A percentile compares a stretch with the other conserved stretches of the same genome.
Conservation (phyloP, 495 filamentous ascomycete genomes). For the Apodospora peruviana region DNA sequence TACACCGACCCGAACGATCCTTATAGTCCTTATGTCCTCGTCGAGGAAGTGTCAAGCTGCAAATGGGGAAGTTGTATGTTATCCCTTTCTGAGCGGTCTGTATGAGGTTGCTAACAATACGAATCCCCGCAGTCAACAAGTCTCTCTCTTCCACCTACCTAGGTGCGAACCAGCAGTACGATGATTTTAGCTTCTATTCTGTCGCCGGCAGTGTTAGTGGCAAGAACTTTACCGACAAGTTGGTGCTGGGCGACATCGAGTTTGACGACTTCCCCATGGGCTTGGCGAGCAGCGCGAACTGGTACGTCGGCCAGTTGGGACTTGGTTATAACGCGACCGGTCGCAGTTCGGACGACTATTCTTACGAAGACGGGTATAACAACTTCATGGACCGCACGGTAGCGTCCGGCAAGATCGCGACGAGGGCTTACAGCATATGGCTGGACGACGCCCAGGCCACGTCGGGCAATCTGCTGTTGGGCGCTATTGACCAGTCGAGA, state of each 20-base stretch:
- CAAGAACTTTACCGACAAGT: constrained; percentile 64
- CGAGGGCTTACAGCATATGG: constrained; percentile 77
- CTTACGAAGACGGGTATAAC: constrained; percentile 52
- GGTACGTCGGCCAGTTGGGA: constrained; percentile 66
- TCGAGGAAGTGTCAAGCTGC: constrained; percentile 1
- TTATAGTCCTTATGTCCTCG: not conserved
- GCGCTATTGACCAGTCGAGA: constrained; percentile 72
- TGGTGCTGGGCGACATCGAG: constrained; percentile 55
- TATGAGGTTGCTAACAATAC: too few species aligned
- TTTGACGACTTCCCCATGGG: constrained; percentile 69
- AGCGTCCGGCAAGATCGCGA: constrained; percentile 57
- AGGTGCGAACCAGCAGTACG: constrained; percentile 40
- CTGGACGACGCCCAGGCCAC: constrained; percentile 58
- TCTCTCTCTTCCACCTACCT: constrained; percentile 61
- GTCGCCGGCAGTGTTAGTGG: constrained; percentile 60
- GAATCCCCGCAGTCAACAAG: constrained; percentile 49
- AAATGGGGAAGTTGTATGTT: too few species aligned
- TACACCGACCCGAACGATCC: constrained; percentile 7
- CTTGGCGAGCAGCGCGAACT: constrained; percentile 54
- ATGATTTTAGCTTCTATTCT: constrained; percentile 62
- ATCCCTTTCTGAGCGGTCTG: too few species aligned
- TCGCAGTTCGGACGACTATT: too few species aligned
- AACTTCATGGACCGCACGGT: constrained; percentile 67
- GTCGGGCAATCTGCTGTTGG: constrained; percentile 73
- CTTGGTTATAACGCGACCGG: constrained; percentile 65